Evolutionary conservation across 208 protist species (phyloP), one percentile per base, ranked within the genome.

Genomic region (Chromosphaera perkinsii): DNA sequence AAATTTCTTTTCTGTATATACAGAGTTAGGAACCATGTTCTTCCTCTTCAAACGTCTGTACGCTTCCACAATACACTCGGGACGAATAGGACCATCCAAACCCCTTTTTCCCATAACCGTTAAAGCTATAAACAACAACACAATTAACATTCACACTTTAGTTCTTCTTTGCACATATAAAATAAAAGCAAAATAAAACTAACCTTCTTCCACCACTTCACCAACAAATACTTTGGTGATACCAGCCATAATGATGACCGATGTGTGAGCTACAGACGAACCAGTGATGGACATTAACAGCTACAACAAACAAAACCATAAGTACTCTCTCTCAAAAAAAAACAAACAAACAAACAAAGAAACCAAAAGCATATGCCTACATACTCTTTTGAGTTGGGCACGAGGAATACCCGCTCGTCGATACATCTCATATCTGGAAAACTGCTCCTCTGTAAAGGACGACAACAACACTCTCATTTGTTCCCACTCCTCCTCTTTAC

Each of bases 401-500:
- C 57, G 24, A 29, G 57, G 57, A 51, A 63, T 51, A 31, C 57
- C 57, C 12, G 57, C 57, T 17, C 57, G 57, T 51, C 57, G 57
- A 48, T 63, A 63, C 4, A 39, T 17, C 40, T 63, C 57, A 36
- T 63, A 63, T 14, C 57, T 10, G 29, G 20, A 51, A 12, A 35
- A 51, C 40, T 63, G 57, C 27, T 63, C 57, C 57, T 63, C 57
- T 5, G 57, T 33, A 26, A 63, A 63, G 5, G 57, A 63, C 12
- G 43, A 32, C 4, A 63, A 27, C 10, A 63, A n/a, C n/a, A n/a
- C n/a, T n/a, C n/a, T n/a, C n/a, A n/a, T n/a, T n/a, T n/a, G n/a
- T n/a, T n/a, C n/a, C n/a, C n/a, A n/a, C n/a, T n/a, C n/a, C n/a
- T n/a, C n/a, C n/a, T n/a, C n/a, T n/a, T n/a, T n/a, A n/a, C n/a